Conservation (phyloP, 2,329 filamentous ascomycete genomes). For the Parascedosporium putredinis region DNA sequence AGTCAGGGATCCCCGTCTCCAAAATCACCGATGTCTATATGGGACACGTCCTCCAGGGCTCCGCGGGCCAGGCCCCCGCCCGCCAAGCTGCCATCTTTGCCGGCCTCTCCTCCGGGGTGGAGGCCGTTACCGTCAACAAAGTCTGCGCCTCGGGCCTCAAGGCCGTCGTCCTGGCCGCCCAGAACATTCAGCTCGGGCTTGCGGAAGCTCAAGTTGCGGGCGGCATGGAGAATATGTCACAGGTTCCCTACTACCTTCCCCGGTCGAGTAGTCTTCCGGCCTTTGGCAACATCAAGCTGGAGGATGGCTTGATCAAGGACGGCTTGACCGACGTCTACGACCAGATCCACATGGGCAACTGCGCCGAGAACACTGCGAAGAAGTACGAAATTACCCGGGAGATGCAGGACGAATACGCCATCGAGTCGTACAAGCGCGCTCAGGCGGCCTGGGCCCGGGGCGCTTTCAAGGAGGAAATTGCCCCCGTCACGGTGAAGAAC, state of each 20-base stretch:
- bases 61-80: conserved; percentile 80
- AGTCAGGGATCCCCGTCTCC: conserved; percentile 69
- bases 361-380: conserved; percentile 89
- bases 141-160: conserved; percentile 95
- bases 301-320: conserved; percentile 90
- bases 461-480: conserved; percentile 82
- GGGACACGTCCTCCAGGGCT: conserved; percentile 84
- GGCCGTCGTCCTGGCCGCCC: conserved; percentile 78
- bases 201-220: conserved; percentile 84
- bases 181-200: conserved; percentile 87
- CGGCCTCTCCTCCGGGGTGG: conserved; percentile 67
- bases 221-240: conserved; percentile 97
- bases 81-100: conserved; percentile 86
- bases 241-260: conserved; percentile 81
- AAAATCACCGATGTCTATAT: conserved; percentile 92
- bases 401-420: conserved; percentile 84
- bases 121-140: conserved; percentile 94
- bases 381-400: conserved; percentile 71
- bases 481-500: conserved; percentile 72
- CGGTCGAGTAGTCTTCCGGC: conserved; percentile 72
- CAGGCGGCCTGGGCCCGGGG: conserved; percentile 80
- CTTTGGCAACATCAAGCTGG: conserved; percentile 78
- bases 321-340: conserved; percentile 95
- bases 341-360: conserved; percentile 96
- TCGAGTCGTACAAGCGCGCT: conserved; percentile 78